These are phyloP conservation scores for Coniochaeta hoffmannii DNA, from an alignment of 2,329 filamentous ascomycete species.

Conservation along the genomic window DNA sequence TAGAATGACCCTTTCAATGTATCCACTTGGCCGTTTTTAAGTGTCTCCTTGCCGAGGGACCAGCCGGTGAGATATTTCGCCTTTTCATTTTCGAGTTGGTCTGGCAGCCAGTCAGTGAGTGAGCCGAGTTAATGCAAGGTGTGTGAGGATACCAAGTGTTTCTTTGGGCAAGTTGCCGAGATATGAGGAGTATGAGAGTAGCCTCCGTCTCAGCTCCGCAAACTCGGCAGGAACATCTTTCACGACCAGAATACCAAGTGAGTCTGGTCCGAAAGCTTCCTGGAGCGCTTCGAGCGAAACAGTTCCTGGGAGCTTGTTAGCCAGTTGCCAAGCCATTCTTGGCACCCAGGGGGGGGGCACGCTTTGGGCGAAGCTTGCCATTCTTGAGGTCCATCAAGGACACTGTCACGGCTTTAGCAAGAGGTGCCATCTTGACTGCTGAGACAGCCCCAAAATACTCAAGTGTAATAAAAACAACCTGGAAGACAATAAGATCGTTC, in stretches of 20 bases:
- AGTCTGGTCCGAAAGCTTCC: constrained; percentile 81
- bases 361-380: constrained; percentile 34
- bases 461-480: not conserved
- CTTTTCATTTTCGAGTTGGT: constrained; percentile 49
- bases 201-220: constrained; percentile 57
- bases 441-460: not conserved
- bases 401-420: constrained; percentile 51
- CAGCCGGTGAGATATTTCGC: constrained; percentile 65
- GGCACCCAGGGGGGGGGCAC: not conserved
- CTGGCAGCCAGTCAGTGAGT: constrained; percentile 21
- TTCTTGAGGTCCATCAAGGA: constrained; percentile 53
- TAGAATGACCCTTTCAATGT: constrained; percentile 80
- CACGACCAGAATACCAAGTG: constrained; percentile 88
- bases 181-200: constrained; percentile 83
- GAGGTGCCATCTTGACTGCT: constrained; percentile 30
- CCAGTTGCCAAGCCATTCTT: not conserved
- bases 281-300: constrained; percentile 63
- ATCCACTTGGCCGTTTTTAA: constrained; percentile 70
- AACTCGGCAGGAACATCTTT: constrained; percentile 74
- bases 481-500: too few relatives aligned
- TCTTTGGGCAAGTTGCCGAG: constrained; percentile 70
- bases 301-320: constrained; percentile 38
- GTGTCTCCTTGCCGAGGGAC: constrained; percentile 76
- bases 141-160: constrained; percentile 53
- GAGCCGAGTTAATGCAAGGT: not conserved